Evolutionary conservation across 1,139 yeast genomes (phyloP).

Genomic region (Candida tunisiensis): DNA sequence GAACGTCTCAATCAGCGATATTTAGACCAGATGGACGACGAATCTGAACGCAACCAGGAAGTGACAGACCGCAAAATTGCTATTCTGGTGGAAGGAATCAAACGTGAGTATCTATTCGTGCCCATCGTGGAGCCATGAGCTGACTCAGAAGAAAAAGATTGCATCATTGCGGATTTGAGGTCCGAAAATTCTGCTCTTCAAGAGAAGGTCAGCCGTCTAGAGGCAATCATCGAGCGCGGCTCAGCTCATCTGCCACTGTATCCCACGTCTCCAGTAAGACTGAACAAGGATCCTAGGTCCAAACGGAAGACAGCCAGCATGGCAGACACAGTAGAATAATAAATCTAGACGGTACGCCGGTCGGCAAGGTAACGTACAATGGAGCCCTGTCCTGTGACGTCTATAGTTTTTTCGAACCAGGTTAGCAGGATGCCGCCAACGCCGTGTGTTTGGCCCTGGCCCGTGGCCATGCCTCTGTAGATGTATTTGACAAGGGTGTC

Average conservation of each 20-base stretch:
- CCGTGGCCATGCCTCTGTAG: constrained; percentile 69
- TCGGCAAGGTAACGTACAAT: constrained; percentile 77
- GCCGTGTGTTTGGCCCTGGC: constrained; percentile 50
- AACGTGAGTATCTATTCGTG: too few species aligned
- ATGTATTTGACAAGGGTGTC: constrained; percentile 72
- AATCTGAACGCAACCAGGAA: constrained; percentile 9
- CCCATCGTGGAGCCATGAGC: too few species aligned
- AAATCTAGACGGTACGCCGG: constrained; percentile 61
- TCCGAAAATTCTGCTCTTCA: too few species aligned
- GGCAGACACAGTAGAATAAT: too few species aligned
- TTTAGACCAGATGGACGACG: constrained; percentile 12
- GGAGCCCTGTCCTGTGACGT: constrained; percentile 74
- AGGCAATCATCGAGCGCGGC: too few species aligned
- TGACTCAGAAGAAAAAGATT: too few species aligned
- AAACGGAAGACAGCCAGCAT: too few species aligned
- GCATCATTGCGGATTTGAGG: too few species aligned
- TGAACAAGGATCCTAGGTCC: too few species aligned
- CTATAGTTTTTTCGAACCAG: constrained; percentile 89
- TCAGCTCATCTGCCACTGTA: too few species aligned
- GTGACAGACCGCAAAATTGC: constrained; percentile 11
- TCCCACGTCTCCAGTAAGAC: too few species aligned
- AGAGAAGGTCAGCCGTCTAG: too few species aligned
- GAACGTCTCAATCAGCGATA: constrained; percentile 14
- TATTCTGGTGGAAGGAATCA: constrained; percentile 3
- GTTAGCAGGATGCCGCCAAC: constrained; percentile 74